These are phyloP conservation scores for Ajuga reptans DNA, from an alignment of 305 asterid species.

Conservation along the genomic window DNA sequence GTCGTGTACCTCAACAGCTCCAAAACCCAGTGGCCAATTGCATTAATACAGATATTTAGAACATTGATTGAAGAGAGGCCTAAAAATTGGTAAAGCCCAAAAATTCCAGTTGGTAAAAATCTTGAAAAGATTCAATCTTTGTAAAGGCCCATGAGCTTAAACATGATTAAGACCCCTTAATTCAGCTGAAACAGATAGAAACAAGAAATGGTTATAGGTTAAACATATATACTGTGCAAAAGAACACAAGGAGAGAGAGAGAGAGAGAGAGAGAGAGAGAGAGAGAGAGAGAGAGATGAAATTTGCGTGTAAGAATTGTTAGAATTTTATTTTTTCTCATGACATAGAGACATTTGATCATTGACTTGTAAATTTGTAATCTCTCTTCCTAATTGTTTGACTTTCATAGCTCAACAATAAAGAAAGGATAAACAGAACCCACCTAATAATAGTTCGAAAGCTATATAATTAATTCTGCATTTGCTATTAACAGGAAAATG, in stretches of 20 bases:
- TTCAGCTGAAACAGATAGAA: conserved; percentile 21
- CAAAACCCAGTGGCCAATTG: conserved; percentile 32
- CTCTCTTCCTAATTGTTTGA: conserved; percentile 23
- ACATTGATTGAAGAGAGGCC: conserved; percentile 16
- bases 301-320: conserved; percentile 15
- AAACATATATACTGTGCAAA: neutral
- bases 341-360: conserved; percentile 38
- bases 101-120: conserved; percentile 13
- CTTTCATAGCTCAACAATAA: conserved; percentile 24
- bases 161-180: neutral
- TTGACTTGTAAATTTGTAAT: conserved; percentile 67
- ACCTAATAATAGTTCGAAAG: neutral
- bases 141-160: conserved; percentile 11
- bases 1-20: conserved; percentile 26
- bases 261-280: neutral
- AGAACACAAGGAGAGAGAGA: neutral
- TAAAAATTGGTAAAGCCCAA: conserved; percentile 14
- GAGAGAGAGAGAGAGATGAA: neutral
- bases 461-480: neutral
- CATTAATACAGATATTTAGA: conserved; percentile 8
- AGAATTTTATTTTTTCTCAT: conserved; percentile 24
- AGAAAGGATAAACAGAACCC: neutral
- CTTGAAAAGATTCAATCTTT: conserved; percentile 27
- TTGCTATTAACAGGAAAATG: conserved; percentile 1
- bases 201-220: conserved; percentile 6